phyloP scores from a whole-genome alignment of 805 yeast species.

The Monosporozyma solicola region DNA sequence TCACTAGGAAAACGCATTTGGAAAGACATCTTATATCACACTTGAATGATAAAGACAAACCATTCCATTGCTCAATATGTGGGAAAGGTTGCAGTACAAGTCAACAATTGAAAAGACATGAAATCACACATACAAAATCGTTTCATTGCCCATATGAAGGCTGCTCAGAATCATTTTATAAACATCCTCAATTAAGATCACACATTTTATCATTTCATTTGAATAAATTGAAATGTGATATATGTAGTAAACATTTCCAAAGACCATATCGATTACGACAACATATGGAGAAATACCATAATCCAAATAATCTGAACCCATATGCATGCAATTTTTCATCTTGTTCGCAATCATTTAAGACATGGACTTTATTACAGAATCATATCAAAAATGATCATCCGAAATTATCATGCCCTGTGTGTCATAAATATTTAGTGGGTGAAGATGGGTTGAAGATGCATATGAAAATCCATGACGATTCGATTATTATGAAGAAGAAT shows the following conservation, averaged over 20 bases:
- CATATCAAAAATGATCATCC: constrained; percentile 73
- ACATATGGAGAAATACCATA: constrained; percentile 62
- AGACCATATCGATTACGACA: constrained; percentile 56
- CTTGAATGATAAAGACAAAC: constrained; percentile 42
- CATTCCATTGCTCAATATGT: constrained; percentile 64
- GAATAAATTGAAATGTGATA: constrained; percentile 42
- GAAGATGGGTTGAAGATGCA: constrained; percentile 62
- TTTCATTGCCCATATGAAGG: constrained; percentile 51
- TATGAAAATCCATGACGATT: constrained; percentile 58
- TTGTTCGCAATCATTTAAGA: constrained; percentile 51
- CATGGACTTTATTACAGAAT: constrained; percentile 63
- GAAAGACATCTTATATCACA: constrained; percentile 67
- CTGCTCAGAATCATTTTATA: constrained; percentile 62
- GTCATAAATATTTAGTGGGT: constrained; percentile 70
- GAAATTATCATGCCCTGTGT: constrained; percentile 49
- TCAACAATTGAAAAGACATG: constrained; percentile 81
- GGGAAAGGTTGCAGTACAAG: constrained; percentile 71
- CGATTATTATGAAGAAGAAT: constrained; percentile 40
- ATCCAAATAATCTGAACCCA: constrained; percentile 29
- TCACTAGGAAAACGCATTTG: constrained; percentile 71
- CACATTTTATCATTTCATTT: constrained; percentile 61
- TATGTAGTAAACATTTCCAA: constrained; percentile 56
- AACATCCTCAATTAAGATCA: constrained; percentile 65
- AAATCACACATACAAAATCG: constrained; percentile 65
- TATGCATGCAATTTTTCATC: constrained; percentile 56